A percentile compares a stretch with the other conserved stretches of the same genome.
These are phyloP conservation scores for Scenedesmus sp. DNA, from an alignment of 163 green algal genomes.

Conservation along the genomic window DNA sequence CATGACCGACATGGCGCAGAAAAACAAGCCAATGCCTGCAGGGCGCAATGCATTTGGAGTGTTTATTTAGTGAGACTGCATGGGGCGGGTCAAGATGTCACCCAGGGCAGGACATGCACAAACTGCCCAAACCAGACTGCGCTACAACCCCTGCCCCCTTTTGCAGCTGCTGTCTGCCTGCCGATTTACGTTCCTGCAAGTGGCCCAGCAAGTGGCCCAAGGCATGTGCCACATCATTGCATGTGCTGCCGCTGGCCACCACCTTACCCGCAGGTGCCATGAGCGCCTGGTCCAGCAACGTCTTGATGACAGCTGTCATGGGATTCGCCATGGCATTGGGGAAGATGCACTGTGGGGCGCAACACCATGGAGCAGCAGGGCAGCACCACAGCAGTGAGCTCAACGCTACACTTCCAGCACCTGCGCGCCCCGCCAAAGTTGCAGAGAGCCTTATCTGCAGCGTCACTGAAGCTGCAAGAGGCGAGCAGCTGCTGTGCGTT, in stretches of 20 bases:
- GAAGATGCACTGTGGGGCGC: slow-evolving; percentile 43
- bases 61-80: background rate
- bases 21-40: slow-evolving; percentile 72
- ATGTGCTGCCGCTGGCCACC: too few species aligned
- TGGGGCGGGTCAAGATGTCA: too few species aligned
- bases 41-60: background rate
- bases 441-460: too few species aligned
- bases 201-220: too few species aligned
- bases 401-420: too few species aligned
- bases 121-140: background rate
- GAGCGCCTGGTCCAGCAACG: slow-evolving; percentile 73
- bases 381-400: background rate
- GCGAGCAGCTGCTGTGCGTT: background rate
- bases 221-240: too few species aligned
- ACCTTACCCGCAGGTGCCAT: slow-evolving; percentile 61
- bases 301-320: slow-evolving; percentile 71
- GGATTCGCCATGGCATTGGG: slow-evolving; percentile 14
- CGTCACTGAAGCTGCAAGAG: background rate
- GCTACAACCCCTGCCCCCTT: background rate
- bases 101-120: too few species aligned
- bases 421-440: too few species aligned
- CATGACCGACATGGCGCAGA: slow-evolving; percentile 62
- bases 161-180: background rate
- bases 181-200: background rate
- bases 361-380: background rate